Percentiles rank a stretch among this genome's conserved stretches.
Conservation (phyloP, 2,329 filamentous ascomycete species). For the Penicillium sclerotigenum region DNA sequence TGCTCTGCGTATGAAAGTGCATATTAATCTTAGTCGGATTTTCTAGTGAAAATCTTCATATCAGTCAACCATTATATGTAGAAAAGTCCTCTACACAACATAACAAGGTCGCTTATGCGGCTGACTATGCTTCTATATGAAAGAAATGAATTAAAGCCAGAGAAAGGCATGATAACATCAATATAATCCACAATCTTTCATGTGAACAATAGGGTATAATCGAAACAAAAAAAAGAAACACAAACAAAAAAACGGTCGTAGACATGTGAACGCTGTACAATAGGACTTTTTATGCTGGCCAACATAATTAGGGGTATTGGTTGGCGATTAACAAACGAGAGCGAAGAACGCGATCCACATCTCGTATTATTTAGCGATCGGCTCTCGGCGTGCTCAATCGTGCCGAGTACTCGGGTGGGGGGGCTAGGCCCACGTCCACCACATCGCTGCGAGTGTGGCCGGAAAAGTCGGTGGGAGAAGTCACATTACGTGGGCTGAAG, state of each 20-base stretch:
- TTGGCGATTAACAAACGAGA: neutral
- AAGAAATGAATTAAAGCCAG: neutral
- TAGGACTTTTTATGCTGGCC: neutral
- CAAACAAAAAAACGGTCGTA: neutral
- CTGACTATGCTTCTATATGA: too few relatives aligned
- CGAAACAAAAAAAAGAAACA: neutral
- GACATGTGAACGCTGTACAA: neutral
- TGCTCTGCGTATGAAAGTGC: too few relatives aligned
- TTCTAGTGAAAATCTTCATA: too few relatives aligned
- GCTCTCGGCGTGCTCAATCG: neutral
- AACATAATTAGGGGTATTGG: conserved; percentile 2
- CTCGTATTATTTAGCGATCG: neutral
- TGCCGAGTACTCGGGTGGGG: conserved; percentile 21
- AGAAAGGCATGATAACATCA: too few relatives aligned
- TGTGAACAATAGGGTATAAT: conserved; percentile 1
- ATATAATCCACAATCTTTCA: too few relatives aligned
- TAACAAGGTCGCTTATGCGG: too few relatives aligned
- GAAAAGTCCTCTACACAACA: too few relatives aligned
- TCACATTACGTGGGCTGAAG: conserved; percentile 29
- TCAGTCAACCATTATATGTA: too few relatives aligned
- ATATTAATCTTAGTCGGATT: too few relatives aligned
- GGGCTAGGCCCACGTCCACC: conserved; percentile 13
- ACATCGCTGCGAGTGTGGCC: neutral
- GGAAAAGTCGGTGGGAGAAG: conserved; percentile 9
- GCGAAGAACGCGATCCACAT: neutral